phyloP scores from a whole-genome alignment of 805 yeast genomes.

The Millerozyma miso region DNA sequence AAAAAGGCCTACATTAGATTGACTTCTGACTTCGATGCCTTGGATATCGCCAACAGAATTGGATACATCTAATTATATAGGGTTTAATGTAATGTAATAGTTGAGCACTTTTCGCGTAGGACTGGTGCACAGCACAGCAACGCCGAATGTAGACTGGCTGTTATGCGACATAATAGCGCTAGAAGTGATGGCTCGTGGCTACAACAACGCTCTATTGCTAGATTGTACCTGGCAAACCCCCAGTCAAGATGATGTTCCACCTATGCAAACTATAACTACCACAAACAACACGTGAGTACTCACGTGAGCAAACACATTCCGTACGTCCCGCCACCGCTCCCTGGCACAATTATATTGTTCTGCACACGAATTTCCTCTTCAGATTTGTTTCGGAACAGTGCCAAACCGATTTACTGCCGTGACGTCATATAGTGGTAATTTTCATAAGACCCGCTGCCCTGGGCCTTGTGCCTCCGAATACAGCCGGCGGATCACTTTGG shows the following conservation, averaged over 20 bases:
- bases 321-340: not conserved
- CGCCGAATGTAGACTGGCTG: no score
- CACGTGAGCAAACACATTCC: no score
- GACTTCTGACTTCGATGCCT: slow-evolving; percentile 98
- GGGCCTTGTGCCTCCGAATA: not conserved
- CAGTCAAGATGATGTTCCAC: no score
- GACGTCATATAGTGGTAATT: not conserved
- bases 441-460: not conserved
- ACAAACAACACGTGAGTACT: no score
- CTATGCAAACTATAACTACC: no score
- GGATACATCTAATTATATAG: slow-evolving; percentile 78
- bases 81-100: slow-evolving; percentile 1
- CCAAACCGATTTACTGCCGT: not conserved
- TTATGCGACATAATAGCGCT: no score
- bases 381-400: not conserved
- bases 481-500: not conserved
- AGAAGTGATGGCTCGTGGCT: no score
- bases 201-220: no score
- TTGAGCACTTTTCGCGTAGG: not conserved
- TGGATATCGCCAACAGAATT: slow-evolving; percentile 99
- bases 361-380: not conserved
- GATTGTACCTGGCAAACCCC: no score
- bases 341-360: not conserved
- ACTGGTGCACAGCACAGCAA: no score
- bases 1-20: slow-evolving; percentile 99